Base-by-base conservation (phyloP, 2,329 filamentous ascomycete species). In the Calonectria multiphialidica region DNA sequence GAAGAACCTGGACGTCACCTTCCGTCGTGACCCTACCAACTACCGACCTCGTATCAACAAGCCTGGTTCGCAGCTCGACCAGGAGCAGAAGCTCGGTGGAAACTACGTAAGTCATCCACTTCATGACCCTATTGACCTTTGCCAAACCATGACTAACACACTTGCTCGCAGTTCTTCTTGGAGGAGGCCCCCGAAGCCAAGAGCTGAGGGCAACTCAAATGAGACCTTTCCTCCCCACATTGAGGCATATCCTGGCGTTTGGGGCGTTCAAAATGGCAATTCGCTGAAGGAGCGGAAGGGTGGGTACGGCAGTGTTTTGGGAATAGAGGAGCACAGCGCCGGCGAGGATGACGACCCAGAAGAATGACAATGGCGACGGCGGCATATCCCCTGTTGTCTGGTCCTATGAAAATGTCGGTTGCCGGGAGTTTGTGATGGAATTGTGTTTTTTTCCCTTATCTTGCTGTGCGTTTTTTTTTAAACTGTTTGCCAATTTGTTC, bases 11-110 rank as follows among this genome's bases (percentile, higher is more conserved):
- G 95, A 99, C 80, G 97, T 99, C 80, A 98, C 97, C 62, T 99
- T 99, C 94, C 95, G 97, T 81, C 95, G 97, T 83, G 97, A 99
- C 82, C 97, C 97, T 74, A 95, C 93, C 87, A 98, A 97, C 81
- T 99, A 91, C 90, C 93, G 97, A 74, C 97, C 97, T 74, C 95
- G 97, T 87, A 99, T 99, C 89, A 99, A 99, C 91, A 99, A 99
- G 91, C 88, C 92, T 82, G 93, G 96, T 85, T 97, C 94, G 82
- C 97, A 99, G 88, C 91, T 98, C 78, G 97, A 99, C 85, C 96
- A 98, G 84, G 97, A 98, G 83, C 97, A 99, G 90, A 99, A 99
- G 90, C 80, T 95, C 81, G 87, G 86, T 76, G 97, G 97, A 80
- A 98, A 98, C 87, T 99, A 94, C 88, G 93, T 95, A 88, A 88